phyloP scores from a whole-genome alignment of 768 basidiomycete species.

The Calocybe gangraenosa region DNA sequence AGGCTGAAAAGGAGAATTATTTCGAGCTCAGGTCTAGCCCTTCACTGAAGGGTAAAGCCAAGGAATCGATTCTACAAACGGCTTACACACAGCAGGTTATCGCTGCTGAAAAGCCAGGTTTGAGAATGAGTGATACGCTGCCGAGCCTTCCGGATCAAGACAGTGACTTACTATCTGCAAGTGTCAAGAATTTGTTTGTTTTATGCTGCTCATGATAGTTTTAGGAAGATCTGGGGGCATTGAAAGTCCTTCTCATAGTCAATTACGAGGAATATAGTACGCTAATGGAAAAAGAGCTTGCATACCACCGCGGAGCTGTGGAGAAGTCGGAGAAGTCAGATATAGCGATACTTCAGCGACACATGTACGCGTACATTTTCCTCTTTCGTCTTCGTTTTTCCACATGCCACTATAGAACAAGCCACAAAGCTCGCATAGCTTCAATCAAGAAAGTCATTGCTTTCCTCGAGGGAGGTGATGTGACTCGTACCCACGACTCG shows the following conservation, averaged over 20 bases:
- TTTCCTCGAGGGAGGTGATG: conserved; percentile 11
- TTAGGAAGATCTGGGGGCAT: conserved; percentile 26
- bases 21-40: neutral
- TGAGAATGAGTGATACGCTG: conserved; percentile 10
- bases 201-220: neutral
- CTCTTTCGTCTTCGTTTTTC: neutral
- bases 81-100: neutral
- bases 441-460: conserved; percentile 33
- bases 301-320: conserved; percentile 12
- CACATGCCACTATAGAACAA: conserved; percentile 22
- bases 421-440: conserved; percentile 31
- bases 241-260: conserved; percentile 25
- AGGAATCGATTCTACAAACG: conserved; percentile 4
- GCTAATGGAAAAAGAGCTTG: conserved; percentile 17
- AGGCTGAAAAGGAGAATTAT: conserved; percentile 34
- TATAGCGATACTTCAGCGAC: conserved; percentile 34
- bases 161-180: conserved; percentile 25
- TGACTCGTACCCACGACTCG: neutral
- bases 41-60: conserved; percentile 18
- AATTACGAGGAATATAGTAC: conserved; percentile 23
- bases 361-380: conserved; percentile 27
- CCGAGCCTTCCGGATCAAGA: conserved; percentile 11
- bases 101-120: conserved; percentile 20
- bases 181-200: neutral
- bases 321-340: conserved; percentile 31